These are phyloP conservation scores for Saturnispora hagleri DNA, from an alignment of 805 yeast genomes.

Conservation along the genomic window DNA sequence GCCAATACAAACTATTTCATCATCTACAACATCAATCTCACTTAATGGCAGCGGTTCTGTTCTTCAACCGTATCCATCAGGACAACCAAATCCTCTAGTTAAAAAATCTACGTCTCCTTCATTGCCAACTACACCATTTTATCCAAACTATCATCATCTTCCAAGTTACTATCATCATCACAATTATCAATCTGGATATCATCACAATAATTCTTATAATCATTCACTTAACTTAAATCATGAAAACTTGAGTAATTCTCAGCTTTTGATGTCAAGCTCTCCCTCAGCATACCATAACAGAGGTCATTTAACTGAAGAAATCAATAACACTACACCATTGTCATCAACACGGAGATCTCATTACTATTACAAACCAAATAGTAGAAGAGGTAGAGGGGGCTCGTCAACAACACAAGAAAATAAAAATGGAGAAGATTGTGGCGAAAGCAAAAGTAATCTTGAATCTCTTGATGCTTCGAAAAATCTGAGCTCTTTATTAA, in stretches of 20 bases:
- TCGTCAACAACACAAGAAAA: slow-evolving; percentile 7
- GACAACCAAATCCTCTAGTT: not conserved
- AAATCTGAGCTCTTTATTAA: not conserved
- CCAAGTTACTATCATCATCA: slow-evolving; percentile 2
- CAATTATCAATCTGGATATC: slow-evolving; percentile 6
- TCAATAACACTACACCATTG: slow-evolving; percentile 2
- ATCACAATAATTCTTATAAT: slow-evolving; percentile 3
- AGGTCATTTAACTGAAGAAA: not conserved
- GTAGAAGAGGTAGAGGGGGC: slow-evolving; percentile 12
- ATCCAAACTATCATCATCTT: slow-evolving; percentile 2
- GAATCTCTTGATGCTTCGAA: not conserved
- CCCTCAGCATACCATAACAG: slow-evolving; percentile 4
- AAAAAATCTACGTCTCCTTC: slow-evolving; percentile 8
- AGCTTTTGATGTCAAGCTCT: slow-evolving; percentile 8
- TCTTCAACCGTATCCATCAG: slow-evolving; percentile 10
- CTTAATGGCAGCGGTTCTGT: slow-evolving; percentile 3
- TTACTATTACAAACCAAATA: slow-evolving; percentile 18
- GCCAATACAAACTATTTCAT: slow-evolving; percentile 17
- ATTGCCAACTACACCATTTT: not conserved
- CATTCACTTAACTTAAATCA: slow-evolving; percentile 5
- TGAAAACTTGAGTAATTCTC: not conserved
- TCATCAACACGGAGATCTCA: slow-evolving; percentile 22
- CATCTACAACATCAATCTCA: slow-evolving; percentile 14
- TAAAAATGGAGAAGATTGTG: not conserved
- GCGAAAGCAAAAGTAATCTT: not conserved